Evolutionary conservation across 2,329 filamentous ascomycete genomes (phyloP), one percentile per base, ranked within the genome.

Genomic region (Ceratocystis eucalypticola): DNA sequence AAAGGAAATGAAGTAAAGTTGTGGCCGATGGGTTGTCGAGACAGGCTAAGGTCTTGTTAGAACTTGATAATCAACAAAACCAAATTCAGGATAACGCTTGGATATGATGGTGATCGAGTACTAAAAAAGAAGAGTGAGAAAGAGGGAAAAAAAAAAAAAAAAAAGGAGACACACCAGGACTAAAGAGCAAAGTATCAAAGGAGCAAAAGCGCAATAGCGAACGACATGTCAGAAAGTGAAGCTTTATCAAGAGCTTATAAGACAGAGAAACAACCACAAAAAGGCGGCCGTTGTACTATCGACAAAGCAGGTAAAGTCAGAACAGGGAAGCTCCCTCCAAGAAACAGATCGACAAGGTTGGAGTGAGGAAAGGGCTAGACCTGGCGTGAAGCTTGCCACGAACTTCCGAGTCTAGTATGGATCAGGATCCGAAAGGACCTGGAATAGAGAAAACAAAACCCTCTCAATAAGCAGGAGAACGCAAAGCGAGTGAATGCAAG

Each of bases 351-450:
- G 30, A 37, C 55, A 33, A 59, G 17, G 55, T 20, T 59, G 17
- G 22, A 17, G 8, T 10, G 55, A 37, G 28, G 28, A 59, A 59
- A 59, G n/a, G 55, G 55, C 55, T 59, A 59, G 55, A 59, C 28
- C 55, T 59, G 25, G 55, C 30, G 25, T 59, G 55, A 59, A 59
- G 55, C 55, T 59, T 59, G 22, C 55, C 55, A 59, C 55, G 55
- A 59, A 37, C 55, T 33, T 59, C 55, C 55, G 55, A 59, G 55
- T 37, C 55, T 59, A 59, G 55, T 59, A 59, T 59, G 55, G 28
- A 59, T 37, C 15, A 59, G 30, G 55, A 33, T 59, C 25, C n/a
- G 22, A 59, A n/a, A 33, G 28, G 17, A 59, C 55, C 55, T n/a
- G 37, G 55, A n/a, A 25, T 59, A 25, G 25, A 59, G 55, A 33